Evolutionary conservation across 495 filamentous ascomycete species (phyloP), one percentile per base, ranked within the genome.

Genomic region (Lasiosphaeria miniovina): DNA sequence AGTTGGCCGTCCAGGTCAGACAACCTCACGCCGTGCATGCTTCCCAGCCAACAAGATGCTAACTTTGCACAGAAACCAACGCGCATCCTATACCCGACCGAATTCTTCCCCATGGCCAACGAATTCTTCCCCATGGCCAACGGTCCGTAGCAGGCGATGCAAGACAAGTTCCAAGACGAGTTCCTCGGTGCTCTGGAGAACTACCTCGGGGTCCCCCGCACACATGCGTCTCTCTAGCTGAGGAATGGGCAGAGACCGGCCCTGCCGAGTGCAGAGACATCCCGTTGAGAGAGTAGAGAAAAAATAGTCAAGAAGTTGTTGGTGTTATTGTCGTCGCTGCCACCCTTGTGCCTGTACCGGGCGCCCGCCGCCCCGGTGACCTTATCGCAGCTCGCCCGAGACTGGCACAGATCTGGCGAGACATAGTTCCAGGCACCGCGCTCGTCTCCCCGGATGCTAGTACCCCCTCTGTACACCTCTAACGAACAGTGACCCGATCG

Each of bases 81-180:
- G 3, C 33, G 36, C 3, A n/a, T 57, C 14, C 31, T 57, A 6
- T 57, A 57, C 9, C 41, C 54, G 14, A 48, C 43, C 9, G 54
- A 57, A 0, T 57, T 41, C 40, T 36, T 57, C 54, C 40, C 43
- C 4, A 32, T 57, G 8, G 38, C 41, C 1, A 49, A 57, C 54
- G 35, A 57, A 0, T 57, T 41, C 40, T 36, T 57, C 54, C 40
- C 43, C 4, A 32, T 57, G 8, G 38, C 41, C 1, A 49, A 57
- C 54, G 35, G 45, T 4, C 40, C 11, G 3, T 41, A 57, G 17
- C 54, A 57, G 43, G 24, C 11, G 6, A 57, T 49, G 40, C 31
- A 35, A 11, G 33, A 48, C 7, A 32, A 48, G 17, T 57, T 57
- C 33, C 40, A 35, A 11, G 33, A 48, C 7, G 43, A 48, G 17